These are phyloP conservation scores for Acacia concinna DNA, from an alignment of 331 rosid species.

Conservation along the genomic window DNA sequence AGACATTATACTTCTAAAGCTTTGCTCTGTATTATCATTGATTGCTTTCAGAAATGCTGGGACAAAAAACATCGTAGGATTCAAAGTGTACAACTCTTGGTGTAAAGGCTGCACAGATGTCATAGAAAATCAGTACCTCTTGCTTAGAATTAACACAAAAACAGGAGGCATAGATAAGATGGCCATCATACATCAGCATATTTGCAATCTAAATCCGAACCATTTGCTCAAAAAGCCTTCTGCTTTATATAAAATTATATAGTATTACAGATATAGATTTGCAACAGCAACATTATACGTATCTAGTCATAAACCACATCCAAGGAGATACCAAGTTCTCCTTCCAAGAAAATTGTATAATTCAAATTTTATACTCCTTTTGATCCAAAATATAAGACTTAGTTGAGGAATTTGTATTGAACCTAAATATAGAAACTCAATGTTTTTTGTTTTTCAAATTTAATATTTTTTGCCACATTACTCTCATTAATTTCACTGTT, in stretches of 20 bases:
- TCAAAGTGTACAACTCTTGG: conserved; percentile 65
- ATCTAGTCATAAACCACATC: background rate
- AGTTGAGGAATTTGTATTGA: background rate
- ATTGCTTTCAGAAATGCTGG: conserved; percentile 85
- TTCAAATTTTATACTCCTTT: background rate
- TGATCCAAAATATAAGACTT: background rate
- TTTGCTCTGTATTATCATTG: conserved; percentile 69
- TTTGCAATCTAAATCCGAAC: conserved; percentile 11
- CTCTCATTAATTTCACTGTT: background rate
- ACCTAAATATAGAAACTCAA: background rate
- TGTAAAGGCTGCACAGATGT: conserved; percentile 56
- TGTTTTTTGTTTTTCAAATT: too few relatives aligned
- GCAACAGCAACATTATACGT: background rate
- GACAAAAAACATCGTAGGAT: conserved; percentile 66
- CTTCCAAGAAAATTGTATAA: background rate
- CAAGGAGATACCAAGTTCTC: background rate
- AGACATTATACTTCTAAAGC: conserved; percentile 65
- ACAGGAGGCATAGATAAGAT: conserved; percentile 8
- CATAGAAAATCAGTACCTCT: conserved; percentile 20
- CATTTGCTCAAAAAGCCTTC: background rate
- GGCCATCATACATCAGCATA: conserved; percentile 1
- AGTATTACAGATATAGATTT: background rate
- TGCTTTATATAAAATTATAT: conserved; percentile 1
- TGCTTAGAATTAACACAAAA: conserved; percentile 7
- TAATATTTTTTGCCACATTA: too few relatives aligned